Evolutionary conservation across 1,139 yeast genomes (phyloP).

Genomic region (Geotrichum histeridarum): DNA sequence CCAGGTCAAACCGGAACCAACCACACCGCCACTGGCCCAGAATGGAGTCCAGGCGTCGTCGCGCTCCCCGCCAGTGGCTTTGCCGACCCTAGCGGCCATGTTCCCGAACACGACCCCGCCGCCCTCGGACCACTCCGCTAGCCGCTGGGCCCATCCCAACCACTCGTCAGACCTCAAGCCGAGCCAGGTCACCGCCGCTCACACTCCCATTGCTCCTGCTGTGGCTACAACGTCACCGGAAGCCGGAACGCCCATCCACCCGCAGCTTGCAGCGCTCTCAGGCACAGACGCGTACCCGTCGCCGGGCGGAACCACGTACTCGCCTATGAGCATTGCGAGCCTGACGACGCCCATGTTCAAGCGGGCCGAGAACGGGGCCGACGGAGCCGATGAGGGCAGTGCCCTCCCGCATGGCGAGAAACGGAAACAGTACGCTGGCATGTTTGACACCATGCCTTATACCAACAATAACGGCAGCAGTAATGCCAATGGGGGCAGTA

Average conservation of each 20-base stretch:
- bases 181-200: neutral
- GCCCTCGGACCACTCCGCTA: neutral
- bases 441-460: neutral
- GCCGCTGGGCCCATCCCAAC: neutral
- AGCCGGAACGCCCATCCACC: neutral
- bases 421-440: neutral
- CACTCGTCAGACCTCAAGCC: neutral
- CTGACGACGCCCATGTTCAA: constrained; percentile 2
- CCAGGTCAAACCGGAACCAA: neutral
- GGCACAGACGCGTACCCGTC: neutral
- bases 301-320: neutral
- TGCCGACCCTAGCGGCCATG: neutral
- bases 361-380: neutral
- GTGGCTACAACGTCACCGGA: neutral
- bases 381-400: neutral
- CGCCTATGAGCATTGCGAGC: constrained; percentile 14
- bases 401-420: neutral
- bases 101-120: neutral
- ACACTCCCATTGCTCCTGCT: neutral
- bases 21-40: neutral
- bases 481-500: constrained; percentile 4
- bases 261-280: neutral
- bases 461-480: neutral
- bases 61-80: neutral
- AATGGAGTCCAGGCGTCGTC: neutral